Evolutionary conservation across 208 protist species (phyloP).

Genomic region (Crithidia expoeki): DNA sequence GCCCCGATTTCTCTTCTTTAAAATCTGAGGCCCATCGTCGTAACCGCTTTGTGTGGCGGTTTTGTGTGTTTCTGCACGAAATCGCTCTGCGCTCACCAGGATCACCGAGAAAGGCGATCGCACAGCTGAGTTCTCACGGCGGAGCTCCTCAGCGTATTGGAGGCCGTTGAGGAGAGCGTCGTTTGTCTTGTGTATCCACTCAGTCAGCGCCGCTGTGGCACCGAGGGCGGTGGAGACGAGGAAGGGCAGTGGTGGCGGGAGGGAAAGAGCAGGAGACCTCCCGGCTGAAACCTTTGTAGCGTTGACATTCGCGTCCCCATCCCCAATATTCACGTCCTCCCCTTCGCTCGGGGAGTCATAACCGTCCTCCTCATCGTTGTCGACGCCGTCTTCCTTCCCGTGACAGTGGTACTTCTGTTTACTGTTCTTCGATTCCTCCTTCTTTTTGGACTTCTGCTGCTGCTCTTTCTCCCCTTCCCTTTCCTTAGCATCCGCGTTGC

Average conservation of each 20-base stretch:
- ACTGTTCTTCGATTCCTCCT: conserved; percentile 15
- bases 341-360: not conserved
- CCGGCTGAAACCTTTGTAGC: not conserved
- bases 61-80: not conserved
- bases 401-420: not conserved
- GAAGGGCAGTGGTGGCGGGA: conserved; percentile 10
- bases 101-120: not conserved
- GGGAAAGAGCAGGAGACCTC: not conserved
- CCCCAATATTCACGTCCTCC: not conserved
- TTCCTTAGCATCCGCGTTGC: not conserved
- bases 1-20: not conserved
- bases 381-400: not conserved
- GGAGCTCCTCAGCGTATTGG: conserved; percentile 13
- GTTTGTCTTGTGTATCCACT: conserved; percentile 16
- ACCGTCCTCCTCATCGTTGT: not conserved
- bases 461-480: not conserved
- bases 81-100: conserved; percentile 1
- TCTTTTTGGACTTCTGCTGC: not conserved
- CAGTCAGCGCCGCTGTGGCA: conserved; percentile 7
- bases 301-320: not conserved
- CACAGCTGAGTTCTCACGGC: not conserved
- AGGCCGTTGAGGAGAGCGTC: not conserved
- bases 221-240: conserved; percentile 2
- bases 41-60: not conserved
- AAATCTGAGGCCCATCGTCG: not conserved